Conservation (phyloP, 345 rosid species). For the Rhodamnia argentea region DNA sequence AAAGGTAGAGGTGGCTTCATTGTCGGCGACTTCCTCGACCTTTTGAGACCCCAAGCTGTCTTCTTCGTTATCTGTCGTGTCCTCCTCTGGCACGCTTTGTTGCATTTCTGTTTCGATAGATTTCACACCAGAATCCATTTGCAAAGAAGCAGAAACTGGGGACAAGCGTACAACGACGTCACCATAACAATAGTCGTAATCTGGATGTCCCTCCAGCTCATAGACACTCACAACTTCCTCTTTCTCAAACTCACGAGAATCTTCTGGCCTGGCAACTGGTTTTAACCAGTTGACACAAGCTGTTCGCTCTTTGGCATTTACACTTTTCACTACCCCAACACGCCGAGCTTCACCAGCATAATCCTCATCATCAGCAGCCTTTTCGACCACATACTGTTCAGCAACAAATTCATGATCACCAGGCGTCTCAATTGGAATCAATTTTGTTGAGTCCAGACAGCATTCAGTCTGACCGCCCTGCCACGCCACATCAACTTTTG, state of each 20-base stretch:
- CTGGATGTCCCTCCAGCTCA: conserved; percentile 92
- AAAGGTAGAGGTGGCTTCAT: conserved; percentile 21
- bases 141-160: conserved; percentile 37
- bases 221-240: conserved; percentile 91
- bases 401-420: conserved; percentile 97
- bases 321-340: conserved; percentile 80
- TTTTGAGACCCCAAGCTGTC: conserved; percentile 20
- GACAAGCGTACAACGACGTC: conserved; percentile 82
- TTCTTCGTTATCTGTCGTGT: conserved; percentile 16
- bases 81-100: conserved; percentile 19
- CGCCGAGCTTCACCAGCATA: conserved; percentile 51
- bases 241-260: conserved; percentile 76
- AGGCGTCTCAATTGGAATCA: conserved; percentile 92
- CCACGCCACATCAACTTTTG: conserved; percentile 78
- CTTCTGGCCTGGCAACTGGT: conserved; percentile 62
- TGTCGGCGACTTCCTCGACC: conserved; percentile 18
- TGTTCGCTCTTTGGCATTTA: conserved; percentile 88
- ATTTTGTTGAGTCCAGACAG: conserved; percentile 38
- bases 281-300: conserved; percentile 84
- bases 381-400: conserved; percentile 93
- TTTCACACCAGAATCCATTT: conserved; percentile 19
- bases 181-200: conserved; percentile 94
- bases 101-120: conserved; percentile 22
- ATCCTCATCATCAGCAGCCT: conserved; percentile 65
- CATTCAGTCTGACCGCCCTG: conserved; percentile 68